Percentiles rank a stretch among this genome's conserved stretches.
Conservation (phyloP, 1,284 basidiomycete species). For the Bjerkandera adusta region DNA sequence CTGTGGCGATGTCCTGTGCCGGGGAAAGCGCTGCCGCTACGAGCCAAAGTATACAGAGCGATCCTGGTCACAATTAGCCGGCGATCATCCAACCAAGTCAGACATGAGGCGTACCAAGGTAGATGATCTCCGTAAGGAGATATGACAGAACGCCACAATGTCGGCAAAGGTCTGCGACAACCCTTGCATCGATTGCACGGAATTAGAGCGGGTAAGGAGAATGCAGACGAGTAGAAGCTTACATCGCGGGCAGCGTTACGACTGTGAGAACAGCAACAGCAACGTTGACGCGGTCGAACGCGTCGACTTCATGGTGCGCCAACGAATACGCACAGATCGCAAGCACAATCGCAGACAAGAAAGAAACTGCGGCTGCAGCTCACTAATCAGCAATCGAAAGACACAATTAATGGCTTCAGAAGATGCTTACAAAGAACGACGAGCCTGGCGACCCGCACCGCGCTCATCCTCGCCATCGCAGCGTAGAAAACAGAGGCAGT, state of each 20-base stretch:
- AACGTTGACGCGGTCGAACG: neutral
- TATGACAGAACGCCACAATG: neutral
- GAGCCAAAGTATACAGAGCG: constrained; percentile 1
- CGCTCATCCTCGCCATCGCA: constrained; percentile 9
- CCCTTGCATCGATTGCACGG: neutral
- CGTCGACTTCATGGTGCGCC: neutral
- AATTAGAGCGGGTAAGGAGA: neutral
- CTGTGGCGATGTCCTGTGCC: neutral
- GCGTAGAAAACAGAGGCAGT: neutral
- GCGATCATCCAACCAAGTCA: neutral
- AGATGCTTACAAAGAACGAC: constrained; percentile 7
- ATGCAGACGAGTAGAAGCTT: neutral
- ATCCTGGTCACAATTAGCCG: neutral
- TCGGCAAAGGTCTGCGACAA: constrained; percentile 3
- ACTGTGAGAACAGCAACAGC: neutral
- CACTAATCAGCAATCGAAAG: neutral
- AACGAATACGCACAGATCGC: constrained; percentile 1
- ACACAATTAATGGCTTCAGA: neutral
- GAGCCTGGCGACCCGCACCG: constrained; percentile 9
- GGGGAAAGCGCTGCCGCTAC: neutral
- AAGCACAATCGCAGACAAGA: constrained; percentile 5
- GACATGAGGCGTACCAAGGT: constrained; percentile 1
- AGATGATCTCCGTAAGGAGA: constrained; percentile 3
- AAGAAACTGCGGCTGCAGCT: constrained; percentile 3
- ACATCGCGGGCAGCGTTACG: constrained; percentile 6